phyloP scores from a whole-genome alignment of 495 filamentous ascomycete genomes.

The Aeminium ludgeri region DNA sequence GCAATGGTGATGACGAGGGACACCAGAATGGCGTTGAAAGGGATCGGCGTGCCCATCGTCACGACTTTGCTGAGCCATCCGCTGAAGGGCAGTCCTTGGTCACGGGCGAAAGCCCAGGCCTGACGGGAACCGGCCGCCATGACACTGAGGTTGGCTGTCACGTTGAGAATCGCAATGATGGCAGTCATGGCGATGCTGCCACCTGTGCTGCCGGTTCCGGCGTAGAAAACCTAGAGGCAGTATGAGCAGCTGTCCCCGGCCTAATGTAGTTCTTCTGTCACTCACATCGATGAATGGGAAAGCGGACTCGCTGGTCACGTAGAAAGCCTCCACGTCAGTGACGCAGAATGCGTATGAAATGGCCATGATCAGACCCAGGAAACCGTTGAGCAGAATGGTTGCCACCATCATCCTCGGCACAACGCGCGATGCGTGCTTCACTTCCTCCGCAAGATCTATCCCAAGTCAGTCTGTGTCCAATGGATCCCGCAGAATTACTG shows the following conservation, averaged over 20 bases:
- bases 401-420: slow-evolving; percentile 7
- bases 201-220: slow-evolving; percentile 11
- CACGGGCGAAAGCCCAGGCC: slow-evolving; percentile 11
- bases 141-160: background rate
- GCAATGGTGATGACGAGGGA: slow-evolving; percentile 21
- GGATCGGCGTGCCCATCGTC: slow-evolving; percentile 2
- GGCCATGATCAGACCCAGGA: slow-evolving; percentile 7
- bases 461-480: too few species aligned
- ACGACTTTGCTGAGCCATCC: background rate
- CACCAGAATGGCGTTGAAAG: slow-evolving; percentile 4
- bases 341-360: slow-evolving; percentile 19
- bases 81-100: slow-evolving; percentile 11
- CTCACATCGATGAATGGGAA: background rate
- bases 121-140: slow-evolving; percentile 11
- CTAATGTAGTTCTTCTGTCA: background rate
- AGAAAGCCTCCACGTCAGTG: slow-evolving; percentile 25
- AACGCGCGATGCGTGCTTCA: slow-evolving; percentile 5
- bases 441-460: slow-evolving; percentile 4
- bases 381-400: slow-evolving; percentile 7
- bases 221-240: slow-evolving; percentile 9
- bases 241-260: background rate
- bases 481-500: slow-evolving; percentile 1
- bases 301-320: slow-evolving; percentile 4
- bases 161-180: slow-evolving; percentile 3
- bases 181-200: slow-evolving; percentile 14